Percentiles rank a stretch among this genome's conserved stretches.
Conservation (phyloP, 805 yeast genomes). For the Cephaloascus fragrans region DNA sequence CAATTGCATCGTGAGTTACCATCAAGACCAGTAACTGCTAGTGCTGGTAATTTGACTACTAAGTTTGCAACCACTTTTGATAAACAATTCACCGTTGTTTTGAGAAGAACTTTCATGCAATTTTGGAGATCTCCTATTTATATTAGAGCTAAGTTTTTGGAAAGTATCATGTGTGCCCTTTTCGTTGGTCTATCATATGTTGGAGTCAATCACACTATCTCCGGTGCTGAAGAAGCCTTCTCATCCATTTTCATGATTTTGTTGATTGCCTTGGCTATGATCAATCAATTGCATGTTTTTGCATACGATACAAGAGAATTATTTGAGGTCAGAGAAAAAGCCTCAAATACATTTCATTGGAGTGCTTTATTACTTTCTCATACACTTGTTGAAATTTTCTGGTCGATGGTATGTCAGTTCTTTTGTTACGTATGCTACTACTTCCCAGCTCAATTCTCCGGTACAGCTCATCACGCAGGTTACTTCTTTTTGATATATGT, state of each 20-base stretch:
- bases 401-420: constrained; percentile 34
- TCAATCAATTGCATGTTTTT: constrained; percentile 14
- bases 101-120: constrained; percentile 26
- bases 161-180: constrained; percentile 30
- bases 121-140: constrained; percentile 40
- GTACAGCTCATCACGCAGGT: constrained; percentile 21
- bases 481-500: constrained; percentile 20
- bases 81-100: constrained; percentile 20
- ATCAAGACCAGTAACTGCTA: constrained; percentile 4
- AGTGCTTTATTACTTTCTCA: constrained; percentile 28
- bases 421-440: constrained; percentile 33
- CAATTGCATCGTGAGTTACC: constrained; percentile 10
- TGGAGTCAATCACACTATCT: constrained; percentile 22
- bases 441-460: constrained; percentile 34
- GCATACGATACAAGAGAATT: constrained; percentile 28
- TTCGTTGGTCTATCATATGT: constrained; percentile 44
- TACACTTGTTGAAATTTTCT: constrained; percentile 35
- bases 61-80: constrained; percentile 6
- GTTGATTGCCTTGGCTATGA: constrained; percentile 27
- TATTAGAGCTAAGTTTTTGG: constrained; percentile 36
- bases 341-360: constrained; percentile 34
- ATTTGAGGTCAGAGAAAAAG: constrained; percentile 35
- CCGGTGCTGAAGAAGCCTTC: constrained; percentile 36
- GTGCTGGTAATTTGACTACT: constrained; percentile 1
- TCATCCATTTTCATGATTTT: constrained; percentile 37